Base-by-base conservation (phyloP, 2,329 filamentous ascomycete genomes). In the Cercospora berteroae region DNA sequence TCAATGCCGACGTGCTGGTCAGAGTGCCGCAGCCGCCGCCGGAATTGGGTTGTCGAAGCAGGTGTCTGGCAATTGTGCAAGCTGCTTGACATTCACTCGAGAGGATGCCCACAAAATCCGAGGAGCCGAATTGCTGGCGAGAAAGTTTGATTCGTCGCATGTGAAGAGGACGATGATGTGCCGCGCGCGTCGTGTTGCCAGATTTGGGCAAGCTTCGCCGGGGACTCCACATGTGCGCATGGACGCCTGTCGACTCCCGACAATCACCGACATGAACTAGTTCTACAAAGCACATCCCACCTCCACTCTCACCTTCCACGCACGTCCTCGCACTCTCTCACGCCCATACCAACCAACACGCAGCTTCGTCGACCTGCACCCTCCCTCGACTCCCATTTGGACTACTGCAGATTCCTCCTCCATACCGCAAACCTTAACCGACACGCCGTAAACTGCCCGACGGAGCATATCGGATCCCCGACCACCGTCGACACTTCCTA, bases 151-250 rank as follows among this genome's bases (percentile, higher is more conserved):
- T 58, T 31, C 27, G 55, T 33, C 36, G 27, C 55, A 58, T 58
- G 55, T 58, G 55, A 58, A 33, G 55, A 58, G 27, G 55, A 36
- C 16, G 55, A 56, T 33, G 36, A 58, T 64, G 52, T 58, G 62
- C 44, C 62, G 62, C 31, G 55, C 55, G 55, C 55, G 31, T 58
- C 27, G 55, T 23, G 8, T 33, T 58, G 27, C 55, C 55, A 20
- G 18, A 58, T 13, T 12, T 1, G 31, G 20, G 27, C 55, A 58
- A 58, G 55, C 55, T 58, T 58, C 55, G n/a, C 31, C 55, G 55
- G 48, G 55, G 55, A 36, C 55, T 58, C 55, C 55, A 58, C 55
- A 58, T 36, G 16, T n/a, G 31, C 55, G 55, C 55, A 58, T 31
- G 55, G 27, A 36, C 27, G 55, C 23, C 48, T 27, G 31, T 31